Percentiles rank a stretch among this genome's conserved stretches.
These are phyloP conservation scores for Xerocomus nothofagi DNA, from an alignment of 1,284 basidiomycete genomes.

Conservation along the genomic window DNA sequence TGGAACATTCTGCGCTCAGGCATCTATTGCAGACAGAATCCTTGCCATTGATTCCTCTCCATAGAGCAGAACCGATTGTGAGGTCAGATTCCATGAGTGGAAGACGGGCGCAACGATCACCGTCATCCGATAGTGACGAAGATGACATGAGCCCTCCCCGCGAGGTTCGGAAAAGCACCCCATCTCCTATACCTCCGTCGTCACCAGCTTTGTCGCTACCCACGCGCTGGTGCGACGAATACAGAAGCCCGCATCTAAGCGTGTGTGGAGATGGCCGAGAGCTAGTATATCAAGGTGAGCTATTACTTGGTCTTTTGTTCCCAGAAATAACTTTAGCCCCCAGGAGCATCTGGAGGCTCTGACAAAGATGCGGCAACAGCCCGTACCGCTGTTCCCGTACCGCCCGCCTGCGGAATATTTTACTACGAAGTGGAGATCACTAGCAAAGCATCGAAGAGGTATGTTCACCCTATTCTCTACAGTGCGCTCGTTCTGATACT, in stretches of 20 bases:
- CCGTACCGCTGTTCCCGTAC: conserved; percentile 72
- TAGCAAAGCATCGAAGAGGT: conserved; percentile 76
- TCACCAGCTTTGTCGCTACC: conserved; percentile 61
- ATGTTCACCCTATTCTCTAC: conserved; percentile 26
- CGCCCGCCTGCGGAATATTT: conserved; percentile 81
- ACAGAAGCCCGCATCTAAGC: conserved; percentile 56
- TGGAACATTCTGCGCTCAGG: conserved; percentile 71
- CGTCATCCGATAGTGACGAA: conserved; percentile 58
- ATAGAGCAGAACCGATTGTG: conserved; percentile 38
- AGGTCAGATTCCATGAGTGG: conserved; percentile 17
- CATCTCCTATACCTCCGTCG: conserved; percentile 30
- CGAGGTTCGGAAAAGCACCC: conserved; percentile 33
- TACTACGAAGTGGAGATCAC: conserved; percentile 86
- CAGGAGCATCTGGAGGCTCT: conserved; percentile 54
- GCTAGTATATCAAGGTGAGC: conserved; percentile 60
- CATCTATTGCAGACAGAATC: conserved; percentile 66
- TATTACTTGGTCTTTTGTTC: background rate
- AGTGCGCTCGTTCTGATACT: conserved; percentile 13
- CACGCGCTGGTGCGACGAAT: conserved; percentile 74
- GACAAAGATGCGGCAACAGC: conserved; percentile 83
- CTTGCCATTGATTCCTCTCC: conserved; percentile 40
- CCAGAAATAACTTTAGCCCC: conserved; percentile 8
- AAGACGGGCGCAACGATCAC: conserved; percentile 31
- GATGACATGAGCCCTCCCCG: conserved; percentile 56
- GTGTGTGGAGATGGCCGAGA: conserved; percentile 72